Evolutionary conservation across 208 protist species (phyloP).

Genomic region (Leishmania major): DNA sequence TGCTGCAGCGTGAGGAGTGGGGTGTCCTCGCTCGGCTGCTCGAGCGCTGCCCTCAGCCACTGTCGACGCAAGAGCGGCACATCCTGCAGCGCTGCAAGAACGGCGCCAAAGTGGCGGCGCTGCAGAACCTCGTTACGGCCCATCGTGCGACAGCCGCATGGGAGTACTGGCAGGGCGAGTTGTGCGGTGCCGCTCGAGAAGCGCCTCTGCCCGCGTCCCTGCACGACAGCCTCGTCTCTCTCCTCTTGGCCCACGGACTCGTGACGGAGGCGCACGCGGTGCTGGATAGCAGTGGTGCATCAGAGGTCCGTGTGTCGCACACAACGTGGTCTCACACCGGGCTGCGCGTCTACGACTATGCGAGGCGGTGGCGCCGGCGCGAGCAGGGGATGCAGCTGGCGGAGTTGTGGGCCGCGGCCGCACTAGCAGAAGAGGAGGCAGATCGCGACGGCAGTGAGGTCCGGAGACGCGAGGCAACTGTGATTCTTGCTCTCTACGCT

Average conservation of each 20-base stretch:
- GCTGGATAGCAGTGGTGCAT: not conserved
- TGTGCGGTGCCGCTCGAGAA: not conserved
- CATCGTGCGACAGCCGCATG: conserved; percentile 8
- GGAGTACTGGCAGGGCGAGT: conserved; percentile 5
- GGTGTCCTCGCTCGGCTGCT: conserved; percentile 7
- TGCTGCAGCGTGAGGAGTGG: conserved; percentile 18
- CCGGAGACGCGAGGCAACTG: conserved; percentile 17
- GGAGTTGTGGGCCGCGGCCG: conserved; percentile 19
- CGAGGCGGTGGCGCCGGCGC: not conserved
- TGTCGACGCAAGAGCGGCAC: conserved; percentile 21
- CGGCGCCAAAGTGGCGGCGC: not conserved
- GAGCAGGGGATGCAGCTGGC: conserved; percentile 4
- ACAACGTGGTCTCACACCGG: conserved; percentile 7
- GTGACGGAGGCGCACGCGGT: conserved; percentile 15
- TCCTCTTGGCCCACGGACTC: conserved; percentile 14
- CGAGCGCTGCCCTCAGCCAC: conserved; percentile 11
- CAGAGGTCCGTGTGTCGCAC: not conserved
- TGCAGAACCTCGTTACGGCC: conserved; percentile 7
- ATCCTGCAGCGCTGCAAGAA: conserved; percentile 3
- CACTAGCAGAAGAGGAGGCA: conserved; percentile 6
- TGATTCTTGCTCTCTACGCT: conserved; percentile 15
- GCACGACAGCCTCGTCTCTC: conserved; percentile 11
- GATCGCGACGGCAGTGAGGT: not conserved
- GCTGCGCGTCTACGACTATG: conserved; percentile 10
- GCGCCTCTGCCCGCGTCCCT: conserved; percentile 7